Evolutionary conservation across 2,329 filamentous ascomycete species (phyloP).

Genomic region (Alternaria tenuissima): DNA sequence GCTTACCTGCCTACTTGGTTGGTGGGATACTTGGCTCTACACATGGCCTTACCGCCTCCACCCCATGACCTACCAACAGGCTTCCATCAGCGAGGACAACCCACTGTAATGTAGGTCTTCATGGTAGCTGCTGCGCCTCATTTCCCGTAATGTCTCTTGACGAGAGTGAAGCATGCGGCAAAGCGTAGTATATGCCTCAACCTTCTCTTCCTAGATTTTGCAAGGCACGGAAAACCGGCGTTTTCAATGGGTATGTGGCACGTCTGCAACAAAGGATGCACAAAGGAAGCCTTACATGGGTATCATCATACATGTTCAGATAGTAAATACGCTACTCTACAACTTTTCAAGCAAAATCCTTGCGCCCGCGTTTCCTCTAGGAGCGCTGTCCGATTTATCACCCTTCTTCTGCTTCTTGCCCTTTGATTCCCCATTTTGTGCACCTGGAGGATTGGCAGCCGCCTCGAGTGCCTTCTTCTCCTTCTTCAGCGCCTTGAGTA

Average conservation of each 20-base stretch:
- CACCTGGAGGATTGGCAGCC: conserved; percentile 64
- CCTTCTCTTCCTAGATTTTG: neutral
- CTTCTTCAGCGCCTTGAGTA: conserved; percentile 75
- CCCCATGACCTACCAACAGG: too few relatives aligned
- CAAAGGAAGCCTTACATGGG: neutral
- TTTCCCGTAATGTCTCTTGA: too few relatives aligned
- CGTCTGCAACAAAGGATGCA: neutral
- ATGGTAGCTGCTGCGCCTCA: too few relatives aligned
- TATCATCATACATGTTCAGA: conserved; percentile 15
- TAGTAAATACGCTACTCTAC: conserved; percentile 23
- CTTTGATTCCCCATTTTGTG: conserved; percentile 42
- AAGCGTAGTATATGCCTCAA: neutral
- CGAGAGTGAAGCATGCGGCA: neutral
- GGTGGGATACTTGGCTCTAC: neutral
- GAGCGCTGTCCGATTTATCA: conserved; percentile 48
- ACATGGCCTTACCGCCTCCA: too few relatives aligned
- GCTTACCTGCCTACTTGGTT: neutral
- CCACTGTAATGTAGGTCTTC: too few relatives aligned
- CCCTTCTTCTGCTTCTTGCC: conserved; percentile 49
- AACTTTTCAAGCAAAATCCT: conserved; percentile 56
- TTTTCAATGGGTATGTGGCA: neutral
- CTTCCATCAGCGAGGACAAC: too few relatives aligned
- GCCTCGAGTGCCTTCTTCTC: conserved; percentile 75
- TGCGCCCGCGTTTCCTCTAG: conserved; percentile 57
- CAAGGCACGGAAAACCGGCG: neutral